phyloP scores from a whole-genome alignment of 2,329 filamentous ascomycete species.

The Blumeria hordei region DNA sequence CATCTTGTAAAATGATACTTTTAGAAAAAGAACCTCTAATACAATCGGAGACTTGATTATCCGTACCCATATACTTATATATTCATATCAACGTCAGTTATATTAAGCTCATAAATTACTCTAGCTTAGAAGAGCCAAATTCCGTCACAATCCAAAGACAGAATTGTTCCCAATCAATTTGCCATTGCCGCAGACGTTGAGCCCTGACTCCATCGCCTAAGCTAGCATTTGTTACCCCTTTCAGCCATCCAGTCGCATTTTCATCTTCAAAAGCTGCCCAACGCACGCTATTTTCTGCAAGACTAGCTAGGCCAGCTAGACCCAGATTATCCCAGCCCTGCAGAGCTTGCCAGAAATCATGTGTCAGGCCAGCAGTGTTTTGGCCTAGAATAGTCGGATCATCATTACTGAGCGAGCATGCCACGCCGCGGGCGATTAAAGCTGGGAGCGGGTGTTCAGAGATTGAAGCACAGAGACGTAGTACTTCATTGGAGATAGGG shows the following conservation, averaged over 20 bases:
- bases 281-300: conserved; percentile 80
- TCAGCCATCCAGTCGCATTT: conserved; percentile 41
- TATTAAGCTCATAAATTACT: background rate
- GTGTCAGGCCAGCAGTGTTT: conserved; percentile 56
- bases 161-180: conserved; percentile 63
- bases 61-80: no score
- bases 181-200: conserved; percentile 52
- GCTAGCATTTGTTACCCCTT: conserved; percentile 49
- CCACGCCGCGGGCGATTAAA: conserved; percentile 60
- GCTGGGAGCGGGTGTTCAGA: conserved; percentile 62
- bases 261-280: conserved; percentile 82
- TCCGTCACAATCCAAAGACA: conserved; percentile 76
- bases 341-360: conserved; percentile 84
- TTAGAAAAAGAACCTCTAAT: no score
- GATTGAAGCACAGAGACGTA: conserved; percentile 54
- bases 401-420: conserved; percentile 71
- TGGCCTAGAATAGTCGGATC: conserved; percentile 77
- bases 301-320: conserved; percentile 57
- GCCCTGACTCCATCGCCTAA: conserved; percentile 49
- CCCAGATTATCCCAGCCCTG: conserved; percentile 86
- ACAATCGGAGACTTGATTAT: no score
- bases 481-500: conserved; percentile 73
- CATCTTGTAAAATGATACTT: no score
- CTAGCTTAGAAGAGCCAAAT: conserved; percentile 23
- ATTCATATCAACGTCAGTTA: no score